Percentiles rank a stretch among this genome's conserved stretches.
Evolutionary conservation across 441 rosid genomes (phyloP).

Genomic region (Mallotus japonicus): DNA sequence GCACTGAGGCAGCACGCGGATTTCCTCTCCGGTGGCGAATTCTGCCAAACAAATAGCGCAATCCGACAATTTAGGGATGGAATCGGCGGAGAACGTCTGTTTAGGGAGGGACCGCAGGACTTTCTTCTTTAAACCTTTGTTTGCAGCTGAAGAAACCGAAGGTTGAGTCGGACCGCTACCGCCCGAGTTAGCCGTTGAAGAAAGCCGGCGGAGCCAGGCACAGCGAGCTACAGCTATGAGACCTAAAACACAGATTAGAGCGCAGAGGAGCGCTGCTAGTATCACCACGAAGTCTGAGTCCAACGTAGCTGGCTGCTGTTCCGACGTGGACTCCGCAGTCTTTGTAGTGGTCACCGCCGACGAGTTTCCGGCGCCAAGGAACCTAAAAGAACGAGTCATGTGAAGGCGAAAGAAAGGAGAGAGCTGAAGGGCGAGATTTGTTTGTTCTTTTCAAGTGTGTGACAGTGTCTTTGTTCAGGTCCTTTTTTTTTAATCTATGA

Average conservation of each 20-base stretch:
- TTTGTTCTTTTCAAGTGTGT: background rate
- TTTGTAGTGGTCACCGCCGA: slow-evolving; percentile 25
- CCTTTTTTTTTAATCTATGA: too few species aligned
- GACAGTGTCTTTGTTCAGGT: background rate
- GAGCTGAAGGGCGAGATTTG: background rate
- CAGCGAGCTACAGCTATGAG: slow-evolving; percentile 76
- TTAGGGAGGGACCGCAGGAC: slow-evolving; percentile 74
- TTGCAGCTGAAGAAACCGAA: slow-evolving; percentile 43
- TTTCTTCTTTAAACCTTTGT: slow-evolving; percentile 86
- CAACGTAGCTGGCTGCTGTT: slow-evolving; percentile 32
- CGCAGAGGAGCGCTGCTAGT: slow-evolving; percentile 89
- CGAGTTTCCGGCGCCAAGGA: slow-evolving; percentile 42
- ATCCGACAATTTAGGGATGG: slow-evolving; percentile 44
- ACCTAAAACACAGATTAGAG: slow-evolving; percentile 84
- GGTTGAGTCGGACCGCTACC: slow-evolving; percentile 18
- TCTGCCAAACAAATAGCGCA: slow-evolving; percentile 47
- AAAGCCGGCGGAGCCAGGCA: slow-evolving; percentile 64
- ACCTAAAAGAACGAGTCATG: slow-evolving; percentile 57
- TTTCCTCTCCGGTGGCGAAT: slow-evolving; percentile 60
- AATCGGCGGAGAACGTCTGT: slow-evolving; percentile 39
- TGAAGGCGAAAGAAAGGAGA: background rate
- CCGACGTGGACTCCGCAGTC: slow-evolving; percentile 25
- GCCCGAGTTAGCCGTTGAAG: slow-evolving; percentile 11
- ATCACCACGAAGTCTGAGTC: slow-evolving; percentile 83
- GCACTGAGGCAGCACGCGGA: slow-evolving; percentile 83